Percentiles rank a stretch among this genome's conserved stretches.
These are phyloP conservation scores for Colletotrichum shisoi DNA, from an alignment of 2,329 filamentous ascomycete species.

Conservation along the genomic window DNA sequence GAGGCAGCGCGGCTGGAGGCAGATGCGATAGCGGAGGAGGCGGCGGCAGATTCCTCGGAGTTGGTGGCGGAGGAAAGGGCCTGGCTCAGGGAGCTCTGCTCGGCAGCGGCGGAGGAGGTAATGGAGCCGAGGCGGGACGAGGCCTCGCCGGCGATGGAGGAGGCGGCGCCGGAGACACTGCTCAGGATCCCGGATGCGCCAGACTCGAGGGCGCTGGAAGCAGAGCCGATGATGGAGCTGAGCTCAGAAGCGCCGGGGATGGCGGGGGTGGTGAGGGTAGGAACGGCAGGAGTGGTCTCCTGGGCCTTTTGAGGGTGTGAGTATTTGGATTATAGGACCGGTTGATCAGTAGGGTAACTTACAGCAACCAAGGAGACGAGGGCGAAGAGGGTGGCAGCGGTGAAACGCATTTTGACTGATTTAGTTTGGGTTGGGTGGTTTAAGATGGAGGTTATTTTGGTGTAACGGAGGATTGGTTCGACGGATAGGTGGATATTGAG, in stretches of 20 bases:
- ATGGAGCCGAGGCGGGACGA: conserved; percentile 42
- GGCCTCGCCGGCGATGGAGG: conserved; percentile 41
- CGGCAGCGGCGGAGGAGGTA: conserved; percentile 33
- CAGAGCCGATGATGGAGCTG: conserved; percentile 21
- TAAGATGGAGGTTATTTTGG: neutral
- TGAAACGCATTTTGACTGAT: conserved; percentile 54
- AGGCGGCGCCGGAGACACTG: conserved; percentile 42
- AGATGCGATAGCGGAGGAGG: conserved; percentile 11
- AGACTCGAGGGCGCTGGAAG: conserved; percentile 9
- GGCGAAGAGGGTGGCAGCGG: conserved; percentile 49
- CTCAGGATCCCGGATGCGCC: conserved; percentile 33
- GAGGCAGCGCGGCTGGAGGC: conserved; percentile 35
- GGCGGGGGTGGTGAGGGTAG: conserved; percentile 36
- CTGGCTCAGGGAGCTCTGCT: conserved; percentile 43
- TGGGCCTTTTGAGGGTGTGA: conserved; percentile 26
- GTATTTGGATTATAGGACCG: neutral
- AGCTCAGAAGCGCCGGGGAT: conserved; percentile 38
- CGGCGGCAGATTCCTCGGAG: conserved; percentile 24
- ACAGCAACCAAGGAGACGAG: conserved; percentile 48
- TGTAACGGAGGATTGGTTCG: conserved; percentile 1
- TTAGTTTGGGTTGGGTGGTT: conserved; percentile 10
- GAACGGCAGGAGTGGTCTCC: conserved; percentile 39
- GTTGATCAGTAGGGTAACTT: conserved; percentile 27
- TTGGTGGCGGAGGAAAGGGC: conserved; percentile 31
- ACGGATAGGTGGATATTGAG: neutral